A percentile compares a stretch with the other conserved stretches of the same genome.
Evolutionary conservation across 192 early-diverging fungal species (phyloP).

Genomic region (Podila epigama): DNA sequence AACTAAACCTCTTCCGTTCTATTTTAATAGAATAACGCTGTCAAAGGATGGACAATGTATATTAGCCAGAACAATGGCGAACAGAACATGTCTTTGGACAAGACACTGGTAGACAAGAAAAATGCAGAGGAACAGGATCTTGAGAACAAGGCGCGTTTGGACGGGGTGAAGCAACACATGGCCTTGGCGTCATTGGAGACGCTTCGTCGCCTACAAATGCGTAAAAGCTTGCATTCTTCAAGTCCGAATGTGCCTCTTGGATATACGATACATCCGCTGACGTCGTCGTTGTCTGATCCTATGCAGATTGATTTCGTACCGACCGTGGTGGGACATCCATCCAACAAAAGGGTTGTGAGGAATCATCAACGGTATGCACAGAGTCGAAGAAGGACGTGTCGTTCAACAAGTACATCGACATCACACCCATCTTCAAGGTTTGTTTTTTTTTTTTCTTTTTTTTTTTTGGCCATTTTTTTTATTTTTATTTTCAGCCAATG

Average conservation of each 20-base stretch:
- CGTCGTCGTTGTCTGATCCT: conserved; percentile 13
- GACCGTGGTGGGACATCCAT: conserved; percentile 3
- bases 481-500: background rate
- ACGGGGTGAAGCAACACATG: conserved; percentile 36
- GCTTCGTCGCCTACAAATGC: conserved; percentile 17
- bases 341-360: background rate
- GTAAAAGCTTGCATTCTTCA: conserved; percentile 13
- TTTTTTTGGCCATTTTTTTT: background rate
- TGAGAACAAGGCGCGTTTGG: background rate
- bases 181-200: conserved; percentile 17
- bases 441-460: background rate
- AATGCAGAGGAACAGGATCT: background rate
- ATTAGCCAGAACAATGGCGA: background rate
- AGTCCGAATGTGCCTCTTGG: background rate
- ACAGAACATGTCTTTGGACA: too few relatives aligned
- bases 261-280: background rate
- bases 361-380: background rate
- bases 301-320: conserved; percentile 40
- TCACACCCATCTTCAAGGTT: background rate
- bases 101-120: too few relatives aligned
- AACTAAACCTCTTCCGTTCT: background rate
- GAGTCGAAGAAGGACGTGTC: background rate
- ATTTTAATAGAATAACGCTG: conserved; percentile 1
- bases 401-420: conserved; percentile 2
- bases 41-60: conserved; percentile 11